Percentiles rank a stretch among this genome's conserved stretches.
These are phyloP conservation scores for Tieghemostelium lacteum DNA, from an alignment of 78 protist species.

Conservation along the genomic window DNA sequence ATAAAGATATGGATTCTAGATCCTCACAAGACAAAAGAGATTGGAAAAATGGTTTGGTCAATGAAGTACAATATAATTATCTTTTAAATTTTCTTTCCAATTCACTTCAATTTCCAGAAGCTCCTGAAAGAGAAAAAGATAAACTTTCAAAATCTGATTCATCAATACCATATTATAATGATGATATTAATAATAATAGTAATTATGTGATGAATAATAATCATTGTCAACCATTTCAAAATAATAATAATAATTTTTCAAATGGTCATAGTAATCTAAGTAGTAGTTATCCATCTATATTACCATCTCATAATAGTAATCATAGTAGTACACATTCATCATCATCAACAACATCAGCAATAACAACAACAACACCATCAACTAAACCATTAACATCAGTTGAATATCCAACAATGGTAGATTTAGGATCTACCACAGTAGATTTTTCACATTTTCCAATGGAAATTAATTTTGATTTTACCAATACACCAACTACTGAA, in stretches of 20 bases:
- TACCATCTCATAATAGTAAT: no score
- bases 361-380: neutral
- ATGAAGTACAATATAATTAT: conserved; percentile 47
- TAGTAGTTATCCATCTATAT: neutral
- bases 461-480: conserved; percentile 27
- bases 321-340: neutral
- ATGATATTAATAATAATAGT: no score
- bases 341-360: neutral
- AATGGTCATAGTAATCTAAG: neutral
- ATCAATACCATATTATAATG: neutral
- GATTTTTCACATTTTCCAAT: conserved; percentile 1
- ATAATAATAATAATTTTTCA: neutral
- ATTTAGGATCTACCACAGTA: neutral
- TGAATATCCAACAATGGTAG: neutral
- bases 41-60: conserved; percentile 58
- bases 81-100: conserved; percentile 30
- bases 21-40: conserved; percentile 42
- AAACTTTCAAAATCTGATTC: conserved; percentile 18
- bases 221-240: neutral
- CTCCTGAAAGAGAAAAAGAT: conserved; percentile 11
- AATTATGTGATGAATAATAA: no score
- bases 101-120: conserved; percentile 20
- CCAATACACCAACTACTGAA: neutral
- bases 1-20: conserved; percentile 53
- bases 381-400: neutral